Percentiles rank a stretch among this genome's conserved stretches.
These are phyloP conservation scores for Hysterium pulicare DNA, from an alignment of 2,329 filamentous ascomycete species.

Conservation along the genomic window DNA sequence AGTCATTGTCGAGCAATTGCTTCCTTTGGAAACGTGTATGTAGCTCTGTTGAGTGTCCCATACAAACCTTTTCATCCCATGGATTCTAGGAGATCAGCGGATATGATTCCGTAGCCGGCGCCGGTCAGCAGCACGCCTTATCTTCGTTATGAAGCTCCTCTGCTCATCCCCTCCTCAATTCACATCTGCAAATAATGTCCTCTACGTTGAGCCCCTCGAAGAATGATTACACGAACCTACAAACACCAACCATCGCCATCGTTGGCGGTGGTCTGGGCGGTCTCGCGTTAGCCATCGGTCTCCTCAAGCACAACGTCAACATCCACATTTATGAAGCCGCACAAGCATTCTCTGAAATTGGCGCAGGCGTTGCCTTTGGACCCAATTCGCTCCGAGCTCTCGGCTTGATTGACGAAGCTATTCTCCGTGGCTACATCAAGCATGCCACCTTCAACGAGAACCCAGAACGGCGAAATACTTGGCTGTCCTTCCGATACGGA, in stretches of 20 bases:
- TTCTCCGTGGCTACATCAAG: conserved; percentile 21
- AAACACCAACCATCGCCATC: conserved; percentile 28
- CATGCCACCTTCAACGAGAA: conserved; percentile 21
- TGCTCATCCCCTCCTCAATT: too few relatives aligned
- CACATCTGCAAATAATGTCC: too few relatives aligned
- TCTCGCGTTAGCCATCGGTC: conserved; percentile 25
- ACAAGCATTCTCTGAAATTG: conserved; percentile 20
- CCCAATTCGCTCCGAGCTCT: conserved; percentile 23
- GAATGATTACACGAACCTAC: too few relatives aligned
- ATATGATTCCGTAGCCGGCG: too few relatives aligned
- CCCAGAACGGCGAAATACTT: conserved; percentile 4
- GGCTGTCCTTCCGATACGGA: conserved; percentile 3
- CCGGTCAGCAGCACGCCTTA: too few relatives aligned
- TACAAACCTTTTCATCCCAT: too few relatives aligned
- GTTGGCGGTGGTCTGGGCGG: conserved; percentile 28
- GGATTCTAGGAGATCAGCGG: too few relatives aligned
- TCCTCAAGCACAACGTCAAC: conserved; percentile 20
- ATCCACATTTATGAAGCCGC: conserved; percentile 28
- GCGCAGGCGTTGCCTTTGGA: conserved; percentile 27
- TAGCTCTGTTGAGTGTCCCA: too few relatives aligned
- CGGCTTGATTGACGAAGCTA: conserved; percentile 20
- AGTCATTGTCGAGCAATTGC: too few relatives aligned
- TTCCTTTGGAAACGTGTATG: too few relatives aligned
- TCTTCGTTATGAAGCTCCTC: too few relatives aligned
- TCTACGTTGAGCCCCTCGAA: too few relatives aligned